Conservation (phyloP, 140 eudicot species). For the Oenanthe javanica region DNA sequence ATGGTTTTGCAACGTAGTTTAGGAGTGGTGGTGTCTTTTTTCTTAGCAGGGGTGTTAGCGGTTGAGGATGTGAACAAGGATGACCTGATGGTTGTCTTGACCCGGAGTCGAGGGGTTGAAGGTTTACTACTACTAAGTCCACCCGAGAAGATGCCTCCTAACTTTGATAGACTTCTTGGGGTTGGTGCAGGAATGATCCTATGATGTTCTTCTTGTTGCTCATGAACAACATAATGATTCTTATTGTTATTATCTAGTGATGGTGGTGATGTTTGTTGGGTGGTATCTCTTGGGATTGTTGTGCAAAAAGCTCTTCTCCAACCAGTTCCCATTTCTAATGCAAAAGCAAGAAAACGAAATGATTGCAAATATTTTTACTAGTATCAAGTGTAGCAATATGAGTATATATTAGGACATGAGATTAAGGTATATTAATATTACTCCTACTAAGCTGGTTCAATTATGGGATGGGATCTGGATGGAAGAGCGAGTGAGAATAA, state of each 20-base stretch:
- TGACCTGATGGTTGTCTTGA: conserved; percentile 31
- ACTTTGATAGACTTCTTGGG: conserved; percentile 19
- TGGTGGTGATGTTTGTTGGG: neutral
- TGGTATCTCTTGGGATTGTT: conserved; percentile 43
- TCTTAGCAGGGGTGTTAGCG: neutral
- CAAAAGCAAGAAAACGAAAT: neutral
- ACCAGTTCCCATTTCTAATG: conserved; percentile 73
- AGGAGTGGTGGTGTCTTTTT: conserved; percentile 25
- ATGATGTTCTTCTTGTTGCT: neutral
- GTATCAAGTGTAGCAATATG: neutral
- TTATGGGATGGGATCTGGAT: conserved; percentile 12
- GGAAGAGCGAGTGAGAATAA: conserved; percentile 9
- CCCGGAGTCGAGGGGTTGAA: conserved; percentile 44
- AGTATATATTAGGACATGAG: neutral
- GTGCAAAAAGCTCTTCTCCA: conserved; percentile 96
- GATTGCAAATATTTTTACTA: neutral
- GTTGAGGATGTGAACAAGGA: neutral
- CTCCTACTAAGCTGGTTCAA: neutral
- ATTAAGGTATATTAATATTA: neutral
- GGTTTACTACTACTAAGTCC: conserved; percentile 40
- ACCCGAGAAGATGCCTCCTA: conserved; percentile 19
- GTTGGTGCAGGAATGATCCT: conserved; percentile 3
- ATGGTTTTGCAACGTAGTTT: conserved; percentile 47
- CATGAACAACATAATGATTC: conserved; percentile 1
- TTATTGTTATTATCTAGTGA: conserved; percentile 1